Evolutionary conservation across 2,329 filamentous ascomycete genomes (phyloP), one percentile per base, ranked within the genome.

Genomic region (Thelonectria discophora): DNA sequence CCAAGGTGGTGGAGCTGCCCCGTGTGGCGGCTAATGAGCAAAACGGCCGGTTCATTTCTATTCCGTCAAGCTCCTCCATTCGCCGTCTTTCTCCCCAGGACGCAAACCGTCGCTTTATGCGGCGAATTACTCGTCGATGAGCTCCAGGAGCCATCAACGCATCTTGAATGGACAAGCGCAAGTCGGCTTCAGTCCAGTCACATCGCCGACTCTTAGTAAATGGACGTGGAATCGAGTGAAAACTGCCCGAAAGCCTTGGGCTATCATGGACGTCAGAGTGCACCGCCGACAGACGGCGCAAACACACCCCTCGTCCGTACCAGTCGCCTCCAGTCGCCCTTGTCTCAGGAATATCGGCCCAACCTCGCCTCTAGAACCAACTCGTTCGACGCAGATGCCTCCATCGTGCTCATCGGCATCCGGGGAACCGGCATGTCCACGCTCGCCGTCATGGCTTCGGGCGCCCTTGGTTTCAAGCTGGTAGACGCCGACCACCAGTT

Each of bases 341-440:
- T 20, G 11, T 18, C 48, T 10, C 37, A 58, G 13, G 40, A 52
- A 3, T 58, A 58, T 21, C 55, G 32, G 5, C 55, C 55, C 3
- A 52, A 40, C 21, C 43, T n/a, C 40, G 46, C 30, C 15, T 12
- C 18, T 15, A 13, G 18, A 5, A 24, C 48, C 0, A 51, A 47
- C 17, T 50, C 53, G n/a, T n/a, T n/a, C 27, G 27, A 58, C 39
- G 27, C 50, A 5, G 47, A 57, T 18, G 61, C 57, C 6, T 63
- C 61, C 13, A 58, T 63, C 7, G 57, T 51, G 3, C 27, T 63
- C 11, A 53, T 63, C 34, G 61, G 61, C 8, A 84, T 88, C 49
- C 82, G 85, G 30, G 87, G 87, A 10, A 84, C 85, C 5, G 87
- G 87, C 2, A 89, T 89, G 69, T 85, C 86, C n/a, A 88, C 84